Evolutionary conservation across 1,284 basidiomycete genomes (phyloP), one percentile per base, ranked within the genome.

Genomic region (Rhizoctonia solani): DNA sequence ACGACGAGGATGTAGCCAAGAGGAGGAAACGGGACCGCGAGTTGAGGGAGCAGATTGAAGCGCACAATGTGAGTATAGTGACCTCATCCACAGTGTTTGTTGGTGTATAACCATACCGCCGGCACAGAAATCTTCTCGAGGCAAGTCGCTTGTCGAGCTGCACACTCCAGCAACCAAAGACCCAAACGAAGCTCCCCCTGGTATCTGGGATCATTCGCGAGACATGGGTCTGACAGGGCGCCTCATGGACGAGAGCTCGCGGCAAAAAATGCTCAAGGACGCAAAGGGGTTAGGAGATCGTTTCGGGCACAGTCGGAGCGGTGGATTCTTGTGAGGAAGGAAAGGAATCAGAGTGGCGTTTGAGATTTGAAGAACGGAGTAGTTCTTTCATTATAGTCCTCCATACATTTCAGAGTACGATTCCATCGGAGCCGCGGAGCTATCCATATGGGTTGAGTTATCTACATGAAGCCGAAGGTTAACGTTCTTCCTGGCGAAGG

Each of bases 191-290:
- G 83, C 82, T 52, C 78, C 83, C 0, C 77, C 84, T 0, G 87
- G 74, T 0, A 91, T 95, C 46, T 97, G 94, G 94, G 93, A 97
- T 72, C 91, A 91, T 72, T 81, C 85, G 42, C 81, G 92, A 23
- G 92, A 95, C 77, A 95, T 97, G 92, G 84, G 84, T 2, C 74
- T 95, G 13, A 87, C 87, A 3, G 94, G 94, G 4, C 79, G 90
- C 56, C 78, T 95, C 41, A 88, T 97, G 88, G 91, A 90, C 72
- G 93, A 95, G 71, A 83, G 81, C 67, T 87, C 90, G 74, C 82
- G 94, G 66, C 81, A 83, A 63, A 87, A 87, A 73, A 82, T 93
- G 76, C 83, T 97, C 72, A 82, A 81, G 59, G 93, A 95, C 69
- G 88, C 93, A 11, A 85, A 83, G 71, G 85, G 87, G 4, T 79